Percentiles rank a stretch among this genome's conserved stretches.
Evolutionary conservation across 2,329 filamentous ascomycete species (phyloP).

Genomic region (Penicillium occitanis): DNA sequence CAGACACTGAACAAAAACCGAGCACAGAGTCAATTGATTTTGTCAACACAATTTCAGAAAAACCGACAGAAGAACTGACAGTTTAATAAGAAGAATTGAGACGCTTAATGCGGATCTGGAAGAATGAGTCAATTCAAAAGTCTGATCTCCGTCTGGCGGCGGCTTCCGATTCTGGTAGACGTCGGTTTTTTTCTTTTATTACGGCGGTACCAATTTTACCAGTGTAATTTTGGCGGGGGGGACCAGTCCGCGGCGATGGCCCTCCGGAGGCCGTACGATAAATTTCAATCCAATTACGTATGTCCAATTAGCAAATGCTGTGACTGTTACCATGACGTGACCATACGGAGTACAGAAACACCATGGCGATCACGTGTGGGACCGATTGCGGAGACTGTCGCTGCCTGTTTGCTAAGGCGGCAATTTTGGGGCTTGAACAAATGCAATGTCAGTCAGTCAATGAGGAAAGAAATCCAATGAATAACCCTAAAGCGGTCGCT

Average conservation of each 20-base stretch:
- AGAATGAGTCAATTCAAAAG: neutral
- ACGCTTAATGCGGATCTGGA: neutral
- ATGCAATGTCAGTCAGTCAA: too few relatives aligned
- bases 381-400: neutral
- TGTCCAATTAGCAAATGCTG: neutral
- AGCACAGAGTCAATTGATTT: neutral
- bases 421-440: neutral
- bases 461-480: neutral
- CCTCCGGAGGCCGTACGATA: too few relatives aligned
- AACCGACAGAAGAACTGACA: neutral
- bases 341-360: conserved; percentile 1
- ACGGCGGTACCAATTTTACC: neutral
- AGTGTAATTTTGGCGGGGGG: conserved; percentile 6
- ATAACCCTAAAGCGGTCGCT: neutral
- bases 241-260: neutral
- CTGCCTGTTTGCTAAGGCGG: neutral
- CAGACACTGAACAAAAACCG: neutral
- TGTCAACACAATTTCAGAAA: neutral
- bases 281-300: neutral
- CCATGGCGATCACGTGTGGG: neutral
- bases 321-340: conserved; percentile 9
- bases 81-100: neutral
- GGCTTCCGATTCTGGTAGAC: conserved; percentile 7
- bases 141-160: neutral
- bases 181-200: conserved; percentile 2